Conservation (phyloP, 768 basidiomycete genomes). For the Phylloporus arenicola region DNA sequence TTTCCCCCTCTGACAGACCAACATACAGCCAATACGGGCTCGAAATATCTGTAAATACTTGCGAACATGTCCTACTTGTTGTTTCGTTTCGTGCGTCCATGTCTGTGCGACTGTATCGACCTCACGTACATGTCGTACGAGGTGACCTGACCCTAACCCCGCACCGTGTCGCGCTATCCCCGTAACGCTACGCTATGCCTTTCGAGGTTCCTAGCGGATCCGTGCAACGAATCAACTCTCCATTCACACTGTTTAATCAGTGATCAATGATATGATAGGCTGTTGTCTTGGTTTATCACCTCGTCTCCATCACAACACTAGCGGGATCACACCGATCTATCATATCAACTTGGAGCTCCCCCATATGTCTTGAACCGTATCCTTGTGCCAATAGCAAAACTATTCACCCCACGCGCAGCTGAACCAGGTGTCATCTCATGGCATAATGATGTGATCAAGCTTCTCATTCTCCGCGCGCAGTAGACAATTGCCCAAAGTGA, state of each 20-base stretch:
- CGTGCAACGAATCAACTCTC: not conserved
- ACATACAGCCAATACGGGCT: not conserved
- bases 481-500: not conserved
- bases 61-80: not conserved
- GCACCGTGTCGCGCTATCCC: not conserved
- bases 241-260: not conserved
- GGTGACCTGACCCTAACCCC: slow-evolving; percentile 5
- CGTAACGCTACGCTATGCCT: not conserved
- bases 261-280: not conserved
- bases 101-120: not conserved
- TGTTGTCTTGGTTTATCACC: not conserved
- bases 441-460: not conserved
- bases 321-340: not conserved
- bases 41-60: not conserved
- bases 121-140: slow-evolving; percentile 7
- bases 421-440: not conserved
- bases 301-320: not conserved
- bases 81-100: not conserved
- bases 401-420: not conserved
- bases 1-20: not conserved
- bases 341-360: not conserved
- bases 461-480: not conserved
- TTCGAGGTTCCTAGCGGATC: not conserved
- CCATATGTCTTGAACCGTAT: not conserved
- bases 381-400: too few relatives aligned